Conservation (phyloP, 371 early-diverging fungal species). For the Coemansia sp. region DNA sequence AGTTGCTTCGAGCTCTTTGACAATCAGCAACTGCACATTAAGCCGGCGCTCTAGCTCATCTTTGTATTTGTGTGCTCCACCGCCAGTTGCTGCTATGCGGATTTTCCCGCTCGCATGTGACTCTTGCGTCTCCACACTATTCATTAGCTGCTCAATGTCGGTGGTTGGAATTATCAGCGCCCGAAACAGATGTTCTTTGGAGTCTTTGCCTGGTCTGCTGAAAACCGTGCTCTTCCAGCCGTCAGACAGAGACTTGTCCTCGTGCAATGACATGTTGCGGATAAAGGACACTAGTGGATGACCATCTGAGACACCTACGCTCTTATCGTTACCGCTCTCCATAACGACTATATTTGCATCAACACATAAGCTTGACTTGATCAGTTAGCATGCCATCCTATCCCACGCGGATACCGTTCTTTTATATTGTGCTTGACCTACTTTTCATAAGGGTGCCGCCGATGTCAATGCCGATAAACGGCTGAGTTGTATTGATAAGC, state of each 20-base stretch:
- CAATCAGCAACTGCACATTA: conserved; percentile 9
- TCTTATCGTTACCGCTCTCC: not conserved
- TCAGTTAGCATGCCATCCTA: not conserved
- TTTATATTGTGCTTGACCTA: not conserved
- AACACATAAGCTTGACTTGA: not conserved
- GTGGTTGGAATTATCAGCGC: conserved; percentile 10
- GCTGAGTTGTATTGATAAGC: not conserved
- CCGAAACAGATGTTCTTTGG: not conserved
- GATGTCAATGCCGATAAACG: conserved; percentile 20
- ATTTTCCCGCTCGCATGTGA: not conserved
- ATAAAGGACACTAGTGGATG: conserved; percentile 5
- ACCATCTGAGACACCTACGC: not conserved
- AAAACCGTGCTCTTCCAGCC: conserved; percentile 2
- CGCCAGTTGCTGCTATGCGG: conserved; percentile 35
- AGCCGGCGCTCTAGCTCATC: conserved; percentile 20
- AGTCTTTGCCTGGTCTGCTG: not conserved
- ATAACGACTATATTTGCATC: conserved; percentile 1
- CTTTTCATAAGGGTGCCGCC: conserved; percentile 27
- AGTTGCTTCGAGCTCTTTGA: conserved; percentile 34
- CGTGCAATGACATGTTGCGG: not conserved
- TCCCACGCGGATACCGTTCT: not conserved
- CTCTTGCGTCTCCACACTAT: not conserved
- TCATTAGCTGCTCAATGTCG: conserved; percentile 1
- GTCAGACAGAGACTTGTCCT: not conserved
- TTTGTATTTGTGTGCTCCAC: conserved; percentile 26